Conservation (phyloP, 345 rosid species). For the Erodium maritimum region DNA sequence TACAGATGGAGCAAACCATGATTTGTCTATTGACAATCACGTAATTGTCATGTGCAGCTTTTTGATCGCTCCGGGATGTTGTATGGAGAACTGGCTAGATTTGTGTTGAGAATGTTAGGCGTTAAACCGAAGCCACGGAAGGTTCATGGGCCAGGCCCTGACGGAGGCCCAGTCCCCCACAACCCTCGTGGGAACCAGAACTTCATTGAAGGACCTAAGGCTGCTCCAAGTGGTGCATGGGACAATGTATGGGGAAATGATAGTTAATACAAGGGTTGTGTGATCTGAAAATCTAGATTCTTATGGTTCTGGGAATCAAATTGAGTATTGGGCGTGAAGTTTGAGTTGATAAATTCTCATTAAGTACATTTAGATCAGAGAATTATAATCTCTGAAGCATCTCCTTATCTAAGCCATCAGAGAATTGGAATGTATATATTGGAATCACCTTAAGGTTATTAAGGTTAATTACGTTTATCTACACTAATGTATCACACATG, state of each 20-base stretch:
- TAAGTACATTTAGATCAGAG: no score
- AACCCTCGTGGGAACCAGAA: constrained; percentile 44
- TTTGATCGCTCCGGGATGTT: constrained; percentile 78
- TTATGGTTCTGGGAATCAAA: no score
- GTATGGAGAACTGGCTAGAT: constrained; percentile 93
- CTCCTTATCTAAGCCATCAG: no score
- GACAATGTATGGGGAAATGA: constrained; percentile 76
- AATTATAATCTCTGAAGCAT: no score
- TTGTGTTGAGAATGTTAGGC: constrained; percentile 76
- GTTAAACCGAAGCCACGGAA: constrained; percentile 59
- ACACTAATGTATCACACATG: no score
- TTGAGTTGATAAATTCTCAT: no score
- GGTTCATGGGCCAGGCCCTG: constrained; percentile 51
- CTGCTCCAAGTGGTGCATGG: constrained; percentile 70
- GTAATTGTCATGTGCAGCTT: constrained; percentile 38
- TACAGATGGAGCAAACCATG: not conserved
- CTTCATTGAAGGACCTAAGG: constrained; percentile 63
- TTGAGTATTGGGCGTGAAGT: no score
- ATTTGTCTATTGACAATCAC: not conserved
- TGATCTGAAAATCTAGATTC: no score
- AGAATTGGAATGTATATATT: no score
- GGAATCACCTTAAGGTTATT: no score
- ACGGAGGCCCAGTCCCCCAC: constrained; percentile 53
- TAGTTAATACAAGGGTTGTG: no score
- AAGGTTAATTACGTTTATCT: no score